Percentiles rank a stretch among this genome's conserved stretches.
Evolutionary conservation across 2,329 filamentous ascomycete genomes (phyloP).

Genomic region (Sphaerostilbella broomeana): DNA sequence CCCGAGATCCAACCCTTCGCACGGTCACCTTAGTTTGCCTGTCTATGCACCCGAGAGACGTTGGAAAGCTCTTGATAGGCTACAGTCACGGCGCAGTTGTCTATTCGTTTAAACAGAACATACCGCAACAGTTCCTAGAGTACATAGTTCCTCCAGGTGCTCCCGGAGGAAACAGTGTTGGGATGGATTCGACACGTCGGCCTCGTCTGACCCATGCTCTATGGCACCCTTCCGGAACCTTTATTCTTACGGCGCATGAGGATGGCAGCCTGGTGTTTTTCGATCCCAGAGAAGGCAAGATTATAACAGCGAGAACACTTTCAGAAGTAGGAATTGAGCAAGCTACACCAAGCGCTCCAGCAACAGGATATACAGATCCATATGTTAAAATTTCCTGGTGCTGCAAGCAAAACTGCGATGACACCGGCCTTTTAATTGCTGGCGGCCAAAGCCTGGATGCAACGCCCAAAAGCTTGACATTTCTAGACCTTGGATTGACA

Average conservation of each 20-base stretch:
- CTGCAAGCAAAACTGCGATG: conserved; percentile 87
- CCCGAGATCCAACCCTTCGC: conserved; percentile 61
- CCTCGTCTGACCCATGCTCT: conserved; percentile 75
- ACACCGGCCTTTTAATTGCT: conserved; percentile 80
- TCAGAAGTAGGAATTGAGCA: conserved; percentile 67
- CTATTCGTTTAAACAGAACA: conserved; percentile 92
- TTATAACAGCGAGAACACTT: conserved; percentile 77
- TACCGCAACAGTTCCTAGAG: conserved; percentile 69
- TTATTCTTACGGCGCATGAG: conserved; percentile 79
- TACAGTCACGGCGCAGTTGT: conserved; percentile 82
- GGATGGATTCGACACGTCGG: conserved; percentile 55
- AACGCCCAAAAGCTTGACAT: conserved; percentile 70
- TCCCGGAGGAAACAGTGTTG: conserved; percentile 68
- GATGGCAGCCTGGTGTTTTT: conserved; percentile 90
- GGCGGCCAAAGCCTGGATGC: conserved; percentile 67
- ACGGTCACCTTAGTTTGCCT: conserved; percentile 62
- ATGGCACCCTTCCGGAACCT: conserved; percentile 94
- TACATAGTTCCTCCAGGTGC: conserved; percentile 78
- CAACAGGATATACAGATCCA: conserved; percentile 60
- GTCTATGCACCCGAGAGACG: conserved; percentile 82
- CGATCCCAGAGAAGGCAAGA: conserved; percentile 82
- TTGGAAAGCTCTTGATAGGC: conserved; percentile 85
- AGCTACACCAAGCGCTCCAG: conserved; percentile 45
- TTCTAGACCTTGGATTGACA: conserved; percentile 82
- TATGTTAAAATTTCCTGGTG: conserved; percentile 84